Percentiles rank a stretch among this genome's conserved stretches.
These are phyloP conservation scores for Venturia asperata DNA, from an alignment of 2,329 filamentous ascomycete genomes.

Conservation along the genomic window DNA sequence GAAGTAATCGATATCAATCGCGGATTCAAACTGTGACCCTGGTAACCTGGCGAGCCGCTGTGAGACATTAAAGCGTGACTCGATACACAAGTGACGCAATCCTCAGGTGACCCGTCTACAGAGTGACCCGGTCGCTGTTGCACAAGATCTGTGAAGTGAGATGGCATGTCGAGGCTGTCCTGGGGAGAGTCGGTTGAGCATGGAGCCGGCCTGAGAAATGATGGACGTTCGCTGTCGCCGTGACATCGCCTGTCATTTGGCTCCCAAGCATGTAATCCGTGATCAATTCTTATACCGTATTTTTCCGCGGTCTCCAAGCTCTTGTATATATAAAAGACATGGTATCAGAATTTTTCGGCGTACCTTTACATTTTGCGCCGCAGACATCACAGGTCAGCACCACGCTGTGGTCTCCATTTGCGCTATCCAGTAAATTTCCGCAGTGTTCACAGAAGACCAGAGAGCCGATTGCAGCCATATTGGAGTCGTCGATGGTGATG, in stretches of 20 bases:
- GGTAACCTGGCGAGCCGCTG: background rate
- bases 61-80: background rate
- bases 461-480: constrained; percentile 83
- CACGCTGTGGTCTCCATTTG: constrained; percentile 67
- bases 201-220: background rate
- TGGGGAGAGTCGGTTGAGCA: constrained; percentile 9
- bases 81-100: background rate
- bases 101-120: background rate
- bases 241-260: background rate
- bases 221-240: background rate
- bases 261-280: background rate
- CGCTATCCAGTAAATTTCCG: constrained; percentile 79
- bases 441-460: constrained; percentile 90
- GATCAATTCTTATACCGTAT: background rate
- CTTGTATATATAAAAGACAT: background rate
- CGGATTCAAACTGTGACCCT: background rate
- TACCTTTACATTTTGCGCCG: constrained; percentile 76
- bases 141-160: constrained; percentile 6
- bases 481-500: background rate
- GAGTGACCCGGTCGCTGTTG: constrained; percentile 4
- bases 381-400: constrained; percentile 79
- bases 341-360: background rate
- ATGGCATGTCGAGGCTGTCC: background rate
- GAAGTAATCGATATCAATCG: background rate
- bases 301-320: background rate